These are phyloP conservation scores for Euphorbia schlechtendalii DNA, from an alignment of 441 rosid genomes.

Conservation along the genomic window DNA sequence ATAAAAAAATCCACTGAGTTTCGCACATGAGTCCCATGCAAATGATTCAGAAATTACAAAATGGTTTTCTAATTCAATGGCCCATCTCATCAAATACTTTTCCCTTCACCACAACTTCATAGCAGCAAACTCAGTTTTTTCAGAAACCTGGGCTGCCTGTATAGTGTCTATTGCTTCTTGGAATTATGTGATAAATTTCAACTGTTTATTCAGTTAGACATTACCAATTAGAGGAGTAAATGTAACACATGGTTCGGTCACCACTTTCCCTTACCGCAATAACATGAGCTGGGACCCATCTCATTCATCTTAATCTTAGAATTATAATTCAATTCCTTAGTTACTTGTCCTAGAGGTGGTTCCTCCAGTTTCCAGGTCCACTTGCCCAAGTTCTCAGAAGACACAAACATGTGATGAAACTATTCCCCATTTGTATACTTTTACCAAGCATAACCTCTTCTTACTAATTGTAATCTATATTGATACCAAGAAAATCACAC, in stretches of 20 bases:
- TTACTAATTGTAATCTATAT: too few species aligned
- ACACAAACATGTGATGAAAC: constrained; percentile 21
- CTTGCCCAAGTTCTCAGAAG: constrained; percentile 1
- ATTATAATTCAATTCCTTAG: constrained; percentile 11
- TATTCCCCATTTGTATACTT: not conserved
- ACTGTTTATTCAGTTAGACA: constrained; percentile 17
- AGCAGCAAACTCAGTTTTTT: constrained; percentile 10
- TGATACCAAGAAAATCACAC: not conserved
- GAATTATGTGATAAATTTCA: constrained; percentile 15
- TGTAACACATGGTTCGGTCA: constrained; percentile 28
- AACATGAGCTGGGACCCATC: constrained; percentile 22
- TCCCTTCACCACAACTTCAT: constrained; percentile 3
- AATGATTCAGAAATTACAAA: constrained; percentile 11
- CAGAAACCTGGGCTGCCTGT: constrained; percentile 9
- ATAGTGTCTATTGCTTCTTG: constrained; percentile 18
- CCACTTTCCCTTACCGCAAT: constrained; percentile 14
- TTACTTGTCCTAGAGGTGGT: constrained; percentile 11
- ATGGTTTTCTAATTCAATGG: constrained; percentile 17
- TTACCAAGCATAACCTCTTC: too few species aligned
- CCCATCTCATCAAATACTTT: constrained; percentile 5
- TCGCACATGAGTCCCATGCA: constrained; percentile 17
- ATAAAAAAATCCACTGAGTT: constrained; percentile 8
- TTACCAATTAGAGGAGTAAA: constrained; percentile 5
- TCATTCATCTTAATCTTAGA: constrained; percentile 6
- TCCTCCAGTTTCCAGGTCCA: constrained; percentile 13